Evolutionary conservation across 352 stramenopile species (phyloP).

Genomic region (Elongisporangium undulatum): DNA sequence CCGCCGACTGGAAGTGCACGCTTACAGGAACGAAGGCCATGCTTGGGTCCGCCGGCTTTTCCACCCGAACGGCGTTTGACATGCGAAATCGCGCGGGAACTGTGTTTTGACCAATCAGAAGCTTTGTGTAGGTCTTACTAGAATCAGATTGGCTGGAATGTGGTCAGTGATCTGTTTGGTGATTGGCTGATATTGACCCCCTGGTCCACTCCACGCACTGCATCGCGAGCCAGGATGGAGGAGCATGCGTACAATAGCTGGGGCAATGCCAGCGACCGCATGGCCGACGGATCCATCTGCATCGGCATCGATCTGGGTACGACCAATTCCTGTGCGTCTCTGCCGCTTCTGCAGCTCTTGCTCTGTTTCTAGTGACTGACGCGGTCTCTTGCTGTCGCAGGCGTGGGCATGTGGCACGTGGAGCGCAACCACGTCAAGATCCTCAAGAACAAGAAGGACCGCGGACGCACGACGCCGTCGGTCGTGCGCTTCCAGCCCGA

Average conservation of each 20-base stretch:
- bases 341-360: not conserved
- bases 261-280: conserved; percentile 60
- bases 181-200: not conserved
- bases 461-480: conserved; percentile 71
- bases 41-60: not conserved
- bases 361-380: not conserved
- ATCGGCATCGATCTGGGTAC: conserved; percentile 99
- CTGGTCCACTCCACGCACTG: not conserved
- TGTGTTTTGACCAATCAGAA: not conserved
- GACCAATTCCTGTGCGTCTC: conserved; percentile 96
- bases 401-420: conserved; percentile 75
- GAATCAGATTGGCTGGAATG: not conserved
- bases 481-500: conserved; percentile 65
- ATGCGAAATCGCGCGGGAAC: not conserved
- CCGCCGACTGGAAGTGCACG: conserved; percentile 46
- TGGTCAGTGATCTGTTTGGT: not conserved
- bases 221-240: conserved; percentile 8
- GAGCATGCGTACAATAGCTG: conserved; percentile 71
- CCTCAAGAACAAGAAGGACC: conserved; percentile 62
- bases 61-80: not conserved
- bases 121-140: not conserved
- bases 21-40: conserved; percentile 43
- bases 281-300: conserved; percentile 67
- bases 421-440: conserved; percentile 84
- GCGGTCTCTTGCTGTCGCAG: conserved; percentile 14